phyloP scores from a whole-genome alignment of 352 stramenopile genomes.

The Saprolegnia parasitica region DNA sequence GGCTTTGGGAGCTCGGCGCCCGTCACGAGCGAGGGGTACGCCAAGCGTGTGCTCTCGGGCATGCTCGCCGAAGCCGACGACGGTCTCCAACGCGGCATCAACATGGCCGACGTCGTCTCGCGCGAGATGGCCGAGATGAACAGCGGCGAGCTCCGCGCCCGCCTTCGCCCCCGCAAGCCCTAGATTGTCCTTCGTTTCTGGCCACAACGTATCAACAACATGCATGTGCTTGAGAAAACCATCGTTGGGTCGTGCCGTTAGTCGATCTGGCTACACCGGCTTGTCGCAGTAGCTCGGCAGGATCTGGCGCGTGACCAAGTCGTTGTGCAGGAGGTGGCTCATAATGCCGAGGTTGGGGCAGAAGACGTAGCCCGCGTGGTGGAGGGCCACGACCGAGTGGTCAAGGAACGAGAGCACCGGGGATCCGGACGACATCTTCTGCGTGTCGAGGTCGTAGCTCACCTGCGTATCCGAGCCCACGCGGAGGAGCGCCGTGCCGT shows the following conservation, averaged over 20 bases:
- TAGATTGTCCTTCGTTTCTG: no score
- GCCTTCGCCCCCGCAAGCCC: constrained; percentile 15
- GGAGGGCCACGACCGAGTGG: constrained; percentile 58
- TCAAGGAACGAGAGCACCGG: constrained; percentile 50
- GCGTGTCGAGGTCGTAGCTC: constrained; percentile 55
- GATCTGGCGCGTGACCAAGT: constrained; percentile 34
- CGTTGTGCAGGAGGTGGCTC: constrained; percentile 39
- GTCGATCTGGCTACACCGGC: no score
- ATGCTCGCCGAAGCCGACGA: constrained; percentile 65
- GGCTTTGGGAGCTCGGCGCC: constrained; percentile 75
- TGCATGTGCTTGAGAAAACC: not conserved
- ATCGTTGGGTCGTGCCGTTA: no score
- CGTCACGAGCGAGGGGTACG: constrained; percentile 68
- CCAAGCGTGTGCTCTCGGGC: constrained; percentile 51
- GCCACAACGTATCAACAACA: no score
- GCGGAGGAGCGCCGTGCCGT: constrained; percentile 35
- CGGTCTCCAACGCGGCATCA: constrained; percentile 55
- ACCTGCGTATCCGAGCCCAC: constrained; percentile 35
- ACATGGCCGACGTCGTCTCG: constrained; percentile 71
- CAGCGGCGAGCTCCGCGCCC: constrained; percentile 18
- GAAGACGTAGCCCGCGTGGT: constrained; percentile 48
- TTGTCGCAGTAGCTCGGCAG: constrained; percentile 30
- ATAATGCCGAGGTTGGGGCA: constrained; percentile 59
- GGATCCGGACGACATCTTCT: constrained; percentile 54
- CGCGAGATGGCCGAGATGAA: constrained; percentile 56